A percentile compares a stretch with the other conserved stretches of the same genome.
Evolutionary conservation across 805 yeast genomes (phyloP).

Genomic region (Tetrapisispora arboricola): DNA sequence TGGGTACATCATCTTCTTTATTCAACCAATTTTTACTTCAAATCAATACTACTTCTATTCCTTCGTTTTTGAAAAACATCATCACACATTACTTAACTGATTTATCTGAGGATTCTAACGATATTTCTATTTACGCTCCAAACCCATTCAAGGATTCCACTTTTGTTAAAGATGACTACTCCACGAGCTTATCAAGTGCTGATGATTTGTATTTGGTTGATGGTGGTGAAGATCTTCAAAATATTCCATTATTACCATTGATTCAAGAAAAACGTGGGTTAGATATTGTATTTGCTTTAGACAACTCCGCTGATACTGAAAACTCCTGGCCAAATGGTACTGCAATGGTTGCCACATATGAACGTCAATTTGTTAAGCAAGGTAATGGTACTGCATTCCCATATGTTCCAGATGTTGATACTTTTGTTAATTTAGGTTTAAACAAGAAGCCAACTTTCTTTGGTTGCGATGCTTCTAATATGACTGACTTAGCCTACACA

Average conservation of each 20-base stretch:
- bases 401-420: constrained; percentile 60
- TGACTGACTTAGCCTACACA: constrained; percentile 41
- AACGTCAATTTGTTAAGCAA: constrained; percentile 43
- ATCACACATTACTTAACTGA: constrained; percentile 36
- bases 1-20: constrained; percentile 76
- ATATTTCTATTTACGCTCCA: constrained; percentile 60
- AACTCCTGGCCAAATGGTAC: constrained; percentile 59
- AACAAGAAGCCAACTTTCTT: constrained; percentile 69
- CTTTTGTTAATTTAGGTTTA: constrained; percentile 51
- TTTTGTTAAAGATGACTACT: constrained; percentile 24
- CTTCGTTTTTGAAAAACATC: constrained; percentile 39
- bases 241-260: constrained; percentile 53
- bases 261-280: constrained; percentile 50
- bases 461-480: constrained; percentile 64
- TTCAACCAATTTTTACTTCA: constrained; percentile 61
- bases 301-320: constrained; percentile 59
- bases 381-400: constrained; percentile 64
- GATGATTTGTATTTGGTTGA: constrained; percentile 48
- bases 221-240: constrained; percentile 65
- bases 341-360: constrained; percentile 45
- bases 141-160: constrained; percentile 54
- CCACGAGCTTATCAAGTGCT: constrained; percentile 32
- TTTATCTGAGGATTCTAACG: constrained; percentile 44
- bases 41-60: constrained; percentile 43
- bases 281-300: constrained; percentile 56